phyloP scores from a whole-genome alignment of 2,329 filamentous ascomycete species.

The Septoria linicola region DNA sequence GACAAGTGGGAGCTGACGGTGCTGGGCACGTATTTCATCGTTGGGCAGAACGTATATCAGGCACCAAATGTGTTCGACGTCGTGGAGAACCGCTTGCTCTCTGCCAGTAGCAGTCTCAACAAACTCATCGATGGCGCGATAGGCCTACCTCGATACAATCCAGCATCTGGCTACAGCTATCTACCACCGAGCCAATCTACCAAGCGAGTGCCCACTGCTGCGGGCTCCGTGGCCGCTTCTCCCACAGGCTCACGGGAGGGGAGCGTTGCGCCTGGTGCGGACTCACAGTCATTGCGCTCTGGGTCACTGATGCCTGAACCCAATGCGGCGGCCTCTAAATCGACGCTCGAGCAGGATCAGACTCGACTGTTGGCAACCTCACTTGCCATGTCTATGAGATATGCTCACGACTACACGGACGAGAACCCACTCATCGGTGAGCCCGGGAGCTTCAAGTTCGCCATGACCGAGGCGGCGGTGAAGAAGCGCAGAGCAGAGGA shows the following conservation, averaged over 20 bases:
- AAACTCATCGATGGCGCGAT: slow-evolving; percentile 56
- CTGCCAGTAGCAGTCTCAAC: slow-evolving; percentile 56
- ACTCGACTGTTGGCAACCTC: slow-evolving; percentile 43
- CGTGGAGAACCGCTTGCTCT: slow-evolving; percentile 53
- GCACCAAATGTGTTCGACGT: slow-evolving; percentile 61
- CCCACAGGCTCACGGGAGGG: slow-evolving; percentile 47
- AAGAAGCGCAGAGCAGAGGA: slow-evolving; percentile 43
- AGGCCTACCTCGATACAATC: slow-evolving; percentile 56
- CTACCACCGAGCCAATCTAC: slow-evolving; percentile 39
- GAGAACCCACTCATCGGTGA: slow-evolving; percentile 63
- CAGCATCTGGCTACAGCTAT: slow-evolving; percentile 61
- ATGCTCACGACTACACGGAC: slow-evolving; percentile 63
- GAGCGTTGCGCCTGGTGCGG: slow-evolving; percentile 37
- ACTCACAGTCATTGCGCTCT: slow-evolving; percentile 33
- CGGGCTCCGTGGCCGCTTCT: slow-evolving; percentile 37
- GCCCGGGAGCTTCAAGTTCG: slow-evolving; percentile 61
- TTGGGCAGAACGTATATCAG: slow-evolving; percentile 62
- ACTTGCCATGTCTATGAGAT: slow-evolving; percentile 42
- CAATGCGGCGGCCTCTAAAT: slow-evolving; percentile 22
- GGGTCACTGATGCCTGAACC: slow-evolving; percentile 31
- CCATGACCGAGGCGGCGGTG: slow-evolving; percentile 45
- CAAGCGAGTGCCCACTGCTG: slow-evolving; percentile 36
- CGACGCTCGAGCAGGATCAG: slow-evolving; percentile 23
- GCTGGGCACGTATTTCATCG: slow-evolving; percentile 59
- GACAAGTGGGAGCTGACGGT: slow-evolving; percentile 52